phyloP scores from a whole-genome alignment of 2,329 filamentous ascomycete species.

The Rhytidhysteron rufulum region DNA sequence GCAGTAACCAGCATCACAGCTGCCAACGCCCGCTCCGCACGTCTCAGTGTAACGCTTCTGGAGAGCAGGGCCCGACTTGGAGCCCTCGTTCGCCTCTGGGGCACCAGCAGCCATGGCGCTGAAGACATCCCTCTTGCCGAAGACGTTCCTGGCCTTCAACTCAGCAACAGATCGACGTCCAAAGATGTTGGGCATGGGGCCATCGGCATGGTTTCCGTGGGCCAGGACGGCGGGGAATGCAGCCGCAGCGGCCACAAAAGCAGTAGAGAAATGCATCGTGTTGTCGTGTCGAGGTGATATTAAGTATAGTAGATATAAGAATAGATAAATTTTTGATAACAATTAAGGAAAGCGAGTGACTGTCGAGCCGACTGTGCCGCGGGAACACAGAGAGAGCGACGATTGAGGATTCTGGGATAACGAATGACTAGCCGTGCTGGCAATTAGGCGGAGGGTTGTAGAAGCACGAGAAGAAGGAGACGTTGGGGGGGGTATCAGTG shows the following conservation, averaged over 20 bases:
- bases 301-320: neutral
- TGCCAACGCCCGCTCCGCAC: conserved; percentile 27
- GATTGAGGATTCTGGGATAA: neutral
- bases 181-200: conserved; percentile 32
- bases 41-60: conserved; percentile 26
- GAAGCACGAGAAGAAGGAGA: conserved; percentile 1
- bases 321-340: neutral
- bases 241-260: conserved; percentile 22
- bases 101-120: conserved; percentile 14
- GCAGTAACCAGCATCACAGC: conserved; percentile 31
- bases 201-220: conserved; percentile 23
- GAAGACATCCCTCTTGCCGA: conserved; percentile 9
- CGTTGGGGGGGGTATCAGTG: neutral
- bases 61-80: conserved; percentile 14
- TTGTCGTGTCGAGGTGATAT: neutral
- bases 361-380: neutral
- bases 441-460: neutral
- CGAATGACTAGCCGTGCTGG: conserved; percentile 1
- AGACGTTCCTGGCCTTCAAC: conserved; percentile 29
- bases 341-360: neutral
- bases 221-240: conserved; percentile 28
- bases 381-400: neutral
- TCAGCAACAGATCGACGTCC: conserved; percentile 30
- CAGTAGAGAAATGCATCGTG: conserved; percentile 31
- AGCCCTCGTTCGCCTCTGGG: conserved; percentile 15